These are phyloP conservation scores for Populus davidiana DNA, from an alignment of 345 rosid genomes.

Conservation along the genomic window DNA sequence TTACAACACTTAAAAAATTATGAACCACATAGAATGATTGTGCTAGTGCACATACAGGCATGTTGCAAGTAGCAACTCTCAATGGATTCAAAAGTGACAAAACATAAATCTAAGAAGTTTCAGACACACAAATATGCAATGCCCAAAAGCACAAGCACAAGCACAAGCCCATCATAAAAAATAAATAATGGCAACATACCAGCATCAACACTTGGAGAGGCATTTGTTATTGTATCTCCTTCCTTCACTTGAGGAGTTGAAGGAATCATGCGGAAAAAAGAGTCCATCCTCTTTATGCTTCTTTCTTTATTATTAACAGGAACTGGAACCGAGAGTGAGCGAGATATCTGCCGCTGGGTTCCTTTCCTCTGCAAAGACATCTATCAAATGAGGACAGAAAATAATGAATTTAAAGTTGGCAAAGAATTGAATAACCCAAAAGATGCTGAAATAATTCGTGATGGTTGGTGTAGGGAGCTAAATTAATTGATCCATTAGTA, in stretches of 20 bases:
- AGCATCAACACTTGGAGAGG: conserved; percentile 39
- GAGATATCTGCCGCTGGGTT: conserved; percentile 41
- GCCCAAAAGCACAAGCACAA: background rate
- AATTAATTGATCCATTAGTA: background rate
- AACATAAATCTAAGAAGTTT: background rate
- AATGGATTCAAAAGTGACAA: background rate
- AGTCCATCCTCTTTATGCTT: conserved; percentile 70
- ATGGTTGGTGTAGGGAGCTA: background rate
- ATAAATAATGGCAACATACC: conserved; percentile 32
- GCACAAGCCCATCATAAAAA: background rate
- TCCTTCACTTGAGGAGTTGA: conserved; percentile 76
- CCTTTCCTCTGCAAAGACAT: conserved; percentile 58
- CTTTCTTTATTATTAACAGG: conserved; percentile 65
- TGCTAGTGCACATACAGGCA: no score
- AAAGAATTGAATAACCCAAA: background rate
- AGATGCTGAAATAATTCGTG: background rate
- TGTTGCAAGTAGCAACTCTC: no score
- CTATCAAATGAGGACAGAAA: background rate
- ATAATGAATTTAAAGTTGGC: background rate
- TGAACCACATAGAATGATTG: no score
- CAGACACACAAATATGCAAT: background rate
- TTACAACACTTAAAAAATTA: no score
- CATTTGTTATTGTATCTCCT: conserved; percentile 39
- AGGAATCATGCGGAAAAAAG: conserved; percentile 83
- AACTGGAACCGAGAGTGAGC: conserved; percentile 85